These are phyloP conservation scores for Botrytis aclada DNA, from an alignment of 2,329 filamentous ascomycete genomes.

Conservation along the genomic window DNA sequence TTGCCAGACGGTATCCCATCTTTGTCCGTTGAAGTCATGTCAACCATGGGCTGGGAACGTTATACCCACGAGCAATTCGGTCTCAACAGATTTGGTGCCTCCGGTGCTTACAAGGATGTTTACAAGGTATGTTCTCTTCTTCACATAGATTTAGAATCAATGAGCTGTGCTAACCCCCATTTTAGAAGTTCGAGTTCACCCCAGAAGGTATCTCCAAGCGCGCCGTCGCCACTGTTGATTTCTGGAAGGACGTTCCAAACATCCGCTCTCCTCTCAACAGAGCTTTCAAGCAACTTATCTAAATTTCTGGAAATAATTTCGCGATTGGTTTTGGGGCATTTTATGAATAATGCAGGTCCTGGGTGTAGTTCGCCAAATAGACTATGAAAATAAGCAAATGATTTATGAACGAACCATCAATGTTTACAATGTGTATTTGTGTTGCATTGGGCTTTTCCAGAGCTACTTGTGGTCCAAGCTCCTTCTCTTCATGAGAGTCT, in stretches of 20 bases:
- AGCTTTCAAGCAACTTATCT: constrained; percentile 96
- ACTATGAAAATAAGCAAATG: constrained; percentile 20
- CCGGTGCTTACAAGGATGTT: constrained; percentile 94
- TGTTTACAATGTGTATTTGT: constrained; percentile 6
- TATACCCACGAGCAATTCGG: constrained; percentile 99
- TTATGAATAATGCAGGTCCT: constrained; percentile 15
- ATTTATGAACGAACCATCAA: constrained; percentile 11
- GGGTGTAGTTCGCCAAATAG: constrained; percentile 17
- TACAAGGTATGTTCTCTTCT: constrained; percentile 66
- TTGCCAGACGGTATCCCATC: constrained; percentile 92
- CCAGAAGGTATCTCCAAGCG: constrained; percentile 96
- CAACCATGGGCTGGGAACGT: constrained; percentile 96
- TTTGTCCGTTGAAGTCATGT: constrained; percentile 93
- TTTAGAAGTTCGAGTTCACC: constrained; percentile 98
- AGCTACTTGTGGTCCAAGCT: constrained; percentile 7
- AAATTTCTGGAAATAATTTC: constrained; percentile 41
- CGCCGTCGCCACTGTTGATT: constrained; percentile 85
- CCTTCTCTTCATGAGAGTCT: background rate
- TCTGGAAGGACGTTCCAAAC: constrained; percentile 92
- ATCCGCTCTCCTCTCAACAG: constrained; percentile 94
- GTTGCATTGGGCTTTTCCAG: constrained; percentile 7
- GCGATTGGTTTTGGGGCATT: constrained; percentile 6
- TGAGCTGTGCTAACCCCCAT: constrained; percentile 40
- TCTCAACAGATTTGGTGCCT: constrained; percentile 97
- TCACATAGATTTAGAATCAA: background rate